Evolutionary conservation across 148 eudicot species (phyloP).

Genomic region (Rhododendron ferrugineum): DNA sequence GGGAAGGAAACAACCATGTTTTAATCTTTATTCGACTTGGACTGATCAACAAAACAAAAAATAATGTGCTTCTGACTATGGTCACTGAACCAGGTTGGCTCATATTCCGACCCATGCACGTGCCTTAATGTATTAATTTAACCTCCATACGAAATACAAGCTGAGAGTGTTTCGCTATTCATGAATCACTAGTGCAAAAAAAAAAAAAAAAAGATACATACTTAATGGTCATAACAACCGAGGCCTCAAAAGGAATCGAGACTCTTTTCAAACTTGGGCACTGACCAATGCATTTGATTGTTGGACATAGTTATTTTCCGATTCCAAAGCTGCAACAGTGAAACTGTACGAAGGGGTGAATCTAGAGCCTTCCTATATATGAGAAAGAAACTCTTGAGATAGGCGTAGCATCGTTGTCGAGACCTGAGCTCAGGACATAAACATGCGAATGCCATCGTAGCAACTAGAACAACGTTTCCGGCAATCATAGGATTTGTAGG

Average conservation of each 20-base stretch:
- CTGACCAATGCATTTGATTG: not conserved
- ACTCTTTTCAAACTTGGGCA: not conserved
- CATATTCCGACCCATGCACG: too few relatives aligned
- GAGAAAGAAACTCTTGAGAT: conserved; percentile 9
- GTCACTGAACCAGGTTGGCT: too few relatives aligned
- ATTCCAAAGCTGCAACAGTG: not conserved
- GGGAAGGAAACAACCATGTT: too few relatives aligned
- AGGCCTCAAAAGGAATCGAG: not conserved
- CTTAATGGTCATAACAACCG: too few relatives aligned
- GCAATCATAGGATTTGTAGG: not conserved
- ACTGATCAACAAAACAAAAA: too few relatives aligned
- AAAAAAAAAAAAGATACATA: too few relatives aligned
- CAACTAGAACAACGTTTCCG: not conserved
- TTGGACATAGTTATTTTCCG: not conserved
- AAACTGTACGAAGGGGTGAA: not conserved
- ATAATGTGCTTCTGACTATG: too few relatives aligned
- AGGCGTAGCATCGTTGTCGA: conserved; percentile 2
- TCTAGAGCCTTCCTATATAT: not conserved
- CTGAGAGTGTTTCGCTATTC: too few relatives aligned
- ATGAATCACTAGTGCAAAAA: too few relatives aligned
- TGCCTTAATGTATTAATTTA: too few relatives aligned
- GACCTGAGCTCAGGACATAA: not conserved
- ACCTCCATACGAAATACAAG: too few relatives aligned
- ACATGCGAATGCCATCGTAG: conserved; percentile 3
- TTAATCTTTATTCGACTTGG: too few relatives aligned